A percentile compares a stretch with the other conserved stretches of the same genome.
phyloP scores from a whole-genome alignment of 805 yeast species.

The Pichia phayaonensis region DNA sequence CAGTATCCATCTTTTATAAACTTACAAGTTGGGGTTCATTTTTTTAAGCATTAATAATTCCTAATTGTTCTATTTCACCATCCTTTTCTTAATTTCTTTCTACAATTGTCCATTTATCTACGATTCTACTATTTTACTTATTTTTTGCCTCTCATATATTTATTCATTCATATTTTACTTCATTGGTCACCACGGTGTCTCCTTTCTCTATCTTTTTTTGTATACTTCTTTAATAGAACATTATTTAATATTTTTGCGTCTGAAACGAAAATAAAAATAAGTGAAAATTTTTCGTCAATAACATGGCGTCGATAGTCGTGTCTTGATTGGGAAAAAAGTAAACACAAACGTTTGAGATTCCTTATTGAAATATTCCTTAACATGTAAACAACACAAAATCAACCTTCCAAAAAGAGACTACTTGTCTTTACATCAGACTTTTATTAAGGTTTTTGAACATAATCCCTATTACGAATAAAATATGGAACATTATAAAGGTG shows the following conservation, averaged over 20 bases:
- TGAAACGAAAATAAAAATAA: background rate
- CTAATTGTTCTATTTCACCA: background rate
- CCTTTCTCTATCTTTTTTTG: background rate
- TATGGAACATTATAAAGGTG: constrained; percentile 30
- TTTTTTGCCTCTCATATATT: background rate
- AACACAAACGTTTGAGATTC: background rate
- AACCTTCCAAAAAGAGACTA: background rate
- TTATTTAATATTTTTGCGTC: background rate
- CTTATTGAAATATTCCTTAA: background rate
- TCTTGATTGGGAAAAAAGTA: background rate
- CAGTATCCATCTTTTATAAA: background rate
- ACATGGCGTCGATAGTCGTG: background rate
- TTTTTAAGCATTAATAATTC: background rate
- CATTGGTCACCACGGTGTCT: background rate
- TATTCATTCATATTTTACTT: background rate
- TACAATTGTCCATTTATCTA: background rate
- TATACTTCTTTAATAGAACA: background rate
- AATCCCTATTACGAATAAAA: background rate
- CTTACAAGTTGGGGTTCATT: background rate
- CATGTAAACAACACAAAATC: background rate
- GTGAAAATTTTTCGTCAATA: background rate
- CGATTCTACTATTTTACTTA: background rate
- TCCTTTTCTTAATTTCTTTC: background rate
- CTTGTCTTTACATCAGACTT: background rate
- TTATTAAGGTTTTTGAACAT: background rate